Percentiles rank a stretch among this genome's conserved stretches.
Conservation (phyloP, 192 early-diverging fungal genomes). For the Radiomyces spectabilis region DNA sequence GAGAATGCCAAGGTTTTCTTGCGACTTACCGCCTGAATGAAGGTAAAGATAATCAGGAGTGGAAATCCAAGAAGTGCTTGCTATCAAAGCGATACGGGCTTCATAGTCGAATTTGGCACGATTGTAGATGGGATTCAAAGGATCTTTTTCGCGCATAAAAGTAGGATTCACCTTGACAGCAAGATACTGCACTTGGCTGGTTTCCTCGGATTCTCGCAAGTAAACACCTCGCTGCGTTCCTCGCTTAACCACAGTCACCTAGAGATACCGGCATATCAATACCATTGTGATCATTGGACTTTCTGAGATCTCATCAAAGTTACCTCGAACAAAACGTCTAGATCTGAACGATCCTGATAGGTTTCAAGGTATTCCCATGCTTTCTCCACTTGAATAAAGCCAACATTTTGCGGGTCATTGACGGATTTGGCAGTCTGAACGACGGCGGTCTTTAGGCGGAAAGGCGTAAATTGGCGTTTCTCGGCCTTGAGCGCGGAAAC, state of each 20-base stretch:
- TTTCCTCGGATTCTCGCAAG: conserved; percentile 71
- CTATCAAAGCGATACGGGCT: conserved; percentile 61
- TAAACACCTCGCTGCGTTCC: conserved; percentile 76
- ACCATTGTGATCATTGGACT: too few species aligned
- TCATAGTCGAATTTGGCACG: conserved; percentile 70
- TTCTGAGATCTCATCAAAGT: conserved; percentile 5
- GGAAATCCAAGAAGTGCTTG: conserved; percentile 69
- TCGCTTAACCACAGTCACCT: conserved; percentile 17
- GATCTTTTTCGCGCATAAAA: conserved; percentile 58
- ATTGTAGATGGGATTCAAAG: conserved; percentile 47
- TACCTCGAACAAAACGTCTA: conserved; percentile 66
- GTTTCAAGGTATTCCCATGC: conserved; percentile 76
- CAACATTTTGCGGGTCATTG: conserved; percentile 68
- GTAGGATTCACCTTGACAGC: conserved; percentile 46
- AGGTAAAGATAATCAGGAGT: conserved; percentile 69
- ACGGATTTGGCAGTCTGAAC: conserved; percentile 68
- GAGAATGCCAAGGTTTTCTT: neutral
- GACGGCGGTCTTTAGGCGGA: conserved; percentile 75
- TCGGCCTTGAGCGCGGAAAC: conserved; percentile 79
- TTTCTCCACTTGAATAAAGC: conserved; percentile 82
- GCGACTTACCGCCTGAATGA: conserved; percentile 42
- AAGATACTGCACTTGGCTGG: conserved; percentile 48
- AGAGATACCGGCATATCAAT: too few species aligned
- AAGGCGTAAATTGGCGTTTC: conserved; percentile 65
- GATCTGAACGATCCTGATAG: conserved; percentile 41